Conservation (phyloP, 495 filamentous ascomycete species). For the Neurospora pannonica region DNA sequence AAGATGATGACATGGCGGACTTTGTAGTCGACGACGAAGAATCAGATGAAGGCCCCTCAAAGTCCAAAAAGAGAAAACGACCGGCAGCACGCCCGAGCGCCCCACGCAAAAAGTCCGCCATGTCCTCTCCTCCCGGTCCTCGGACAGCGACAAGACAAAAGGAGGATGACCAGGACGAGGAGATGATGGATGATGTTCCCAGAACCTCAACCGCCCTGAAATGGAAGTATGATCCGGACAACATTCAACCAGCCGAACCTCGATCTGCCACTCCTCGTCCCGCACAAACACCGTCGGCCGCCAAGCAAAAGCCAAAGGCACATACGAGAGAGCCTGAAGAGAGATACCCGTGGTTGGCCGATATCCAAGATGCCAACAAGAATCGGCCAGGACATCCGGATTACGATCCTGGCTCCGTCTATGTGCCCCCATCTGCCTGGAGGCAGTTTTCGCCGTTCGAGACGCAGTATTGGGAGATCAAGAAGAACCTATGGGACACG, state of each 20-base stretch:
- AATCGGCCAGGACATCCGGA: constrained; percentile 75
- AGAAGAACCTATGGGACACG: constrained; percentile 94
- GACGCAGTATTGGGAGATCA: constrained; percentile 99
- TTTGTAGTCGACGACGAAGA: constrained; percentile 85
- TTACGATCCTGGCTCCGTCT: constrained; percentile 85
- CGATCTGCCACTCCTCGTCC: constrained; percentile 26
- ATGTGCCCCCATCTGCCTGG: constrained; percentile 72
- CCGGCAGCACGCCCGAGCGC: constrained; percentile 39
- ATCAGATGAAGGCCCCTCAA: constrained; percentile 41
- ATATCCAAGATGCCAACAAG: constrained; percentile 70
- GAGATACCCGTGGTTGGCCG: constrained; percentile 83
- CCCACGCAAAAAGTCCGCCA: constrained; percentile 49
- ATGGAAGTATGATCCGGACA: constrained; percentile 82
- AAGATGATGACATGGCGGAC: constrained; percentile 64
- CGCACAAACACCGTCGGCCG: constrained; percentile 29
- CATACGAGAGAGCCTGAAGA: constrained; percentile 70
- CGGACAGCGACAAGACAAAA: neutral
- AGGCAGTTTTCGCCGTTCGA: constrained; percentile 83
- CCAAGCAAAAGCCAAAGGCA: constrained; percentile 51
- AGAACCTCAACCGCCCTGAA: constrained; percentile 67
- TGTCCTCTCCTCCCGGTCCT: constrained; percentile 30
- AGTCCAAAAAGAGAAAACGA: constrained; percentile 63
- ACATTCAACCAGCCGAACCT: constrained; percentile 47
- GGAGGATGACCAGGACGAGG: constrained; percentile 14
- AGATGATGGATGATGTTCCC: constrained; percentile 44